These are phyloP conservation scores for Trichoderma koningii DNA, from an alignment of 2,329 filamentous ascomycete genomes.

Conservation along the genomic window DNA sequence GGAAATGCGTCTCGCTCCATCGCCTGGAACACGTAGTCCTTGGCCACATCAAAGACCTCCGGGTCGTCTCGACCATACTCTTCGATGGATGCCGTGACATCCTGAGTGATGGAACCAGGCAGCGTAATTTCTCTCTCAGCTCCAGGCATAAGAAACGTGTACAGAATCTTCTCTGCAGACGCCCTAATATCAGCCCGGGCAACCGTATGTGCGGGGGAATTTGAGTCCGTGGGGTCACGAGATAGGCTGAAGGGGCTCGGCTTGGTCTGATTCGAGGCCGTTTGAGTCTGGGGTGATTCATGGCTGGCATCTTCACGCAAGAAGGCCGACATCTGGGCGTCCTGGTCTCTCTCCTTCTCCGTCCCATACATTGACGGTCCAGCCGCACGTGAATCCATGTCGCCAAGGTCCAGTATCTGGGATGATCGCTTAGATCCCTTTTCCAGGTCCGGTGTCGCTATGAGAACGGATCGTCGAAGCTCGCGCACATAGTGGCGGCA, in stretches of 20 bases:
- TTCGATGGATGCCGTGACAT: constrained; percentile 87
- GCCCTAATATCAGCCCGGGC: constrained; percentile 87
- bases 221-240: constrained; percentile 69
- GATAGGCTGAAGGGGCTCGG: constrained; percentile 62
- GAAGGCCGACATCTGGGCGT: constrained; percentile 89
- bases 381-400: constrained; percentile 61
- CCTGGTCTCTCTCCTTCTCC: constrained; percentile 74
- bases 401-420: constrained; percentile 72
- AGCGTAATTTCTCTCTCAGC: constrained; percentile 95
- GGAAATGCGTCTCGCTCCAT: constrained; percentile 99
- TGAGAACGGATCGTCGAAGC: constrained; percentile 85
- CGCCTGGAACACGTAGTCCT: constrained; percentile 99
- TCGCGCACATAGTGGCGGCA: constrained; percentile 97
- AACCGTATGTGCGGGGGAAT: constrained; percentile 80
- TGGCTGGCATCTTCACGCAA: constrained; percentile 67
- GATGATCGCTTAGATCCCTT: constrained; percentile 86
- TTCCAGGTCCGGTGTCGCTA: constrained; percentile 89
- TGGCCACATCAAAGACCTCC: constrained; percentile 94
- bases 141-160: constrained; percentile 92
- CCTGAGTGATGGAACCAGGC: constrained; percentile 80
- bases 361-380: constrained; percentile 64
- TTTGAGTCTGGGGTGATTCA: constrained; percentile 57
- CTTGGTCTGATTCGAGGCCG: constrained; percentile 49
- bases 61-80: constrained; percentile 91
- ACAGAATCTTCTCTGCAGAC: constrained; percentile 97